These are phyloP conservation scores for Keithomyces neogunnii DNA, from an alignment of 2,329 filamentous ascomycete species.

Conservation along the genomic window DNA sequence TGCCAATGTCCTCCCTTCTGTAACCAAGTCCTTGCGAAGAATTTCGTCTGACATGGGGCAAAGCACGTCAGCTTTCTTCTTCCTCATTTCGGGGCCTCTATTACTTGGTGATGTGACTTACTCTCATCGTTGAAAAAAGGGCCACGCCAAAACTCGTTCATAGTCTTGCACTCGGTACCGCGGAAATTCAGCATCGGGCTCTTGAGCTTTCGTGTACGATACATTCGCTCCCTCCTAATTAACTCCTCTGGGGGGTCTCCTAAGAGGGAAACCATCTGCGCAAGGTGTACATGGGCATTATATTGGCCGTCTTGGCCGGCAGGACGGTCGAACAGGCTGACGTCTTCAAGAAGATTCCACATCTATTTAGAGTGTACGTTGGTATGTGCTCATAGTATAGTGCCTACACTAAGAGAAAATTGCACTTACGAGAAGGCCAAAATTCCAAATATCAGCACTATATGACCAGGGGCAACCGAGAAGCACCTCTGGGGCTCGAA, in stretches of 20 bases:
- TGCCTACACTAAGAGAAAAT: not conserved
- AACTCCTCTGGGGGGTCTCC: slow-evolving; percentile 10
- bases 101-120: not conserved
- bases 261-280: slow-evolving; percentile 12
- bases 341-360: slow-evolving; percentile 15
- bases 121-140: slow-evolving; percentile 12
- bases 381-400: too few relatives aligned
- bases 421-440: slow-evolving; percentile 12
- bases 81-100: too few relatives aligned
- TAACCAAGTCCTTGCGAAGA: too few relatives aligned
- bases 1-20: too few relatives aligned
- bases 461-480: slow-evolving; percentile 15
- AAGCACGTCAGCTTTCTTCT: too few relatives aligned
- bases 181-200: not conserved
- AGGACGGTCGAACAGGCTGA: slow-evolving; percentile 10
- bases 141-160: slow-evolving; percentile 15
- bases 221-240: slow-evolving; percentile 10
- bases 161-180: slow-evolving; percentile 8
- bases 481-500: slow-evolving; percentile 16
- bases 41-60: too few relatives aligned
- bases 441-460: slow-evolving; percentile 14
- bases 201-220: slow-evolving; percentile 7
- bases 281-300: slow-evolving; percentile 15
- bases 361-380: slow-evolving; percentile 9
- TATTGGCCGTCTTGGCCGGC: slow-evolving; percentile 14